These are phyloP conservation scores for Clarireedia sp. DNA, from an alignment of 2,329 filamentous ascomycete species.

Conservation along the genomic window DNA sequence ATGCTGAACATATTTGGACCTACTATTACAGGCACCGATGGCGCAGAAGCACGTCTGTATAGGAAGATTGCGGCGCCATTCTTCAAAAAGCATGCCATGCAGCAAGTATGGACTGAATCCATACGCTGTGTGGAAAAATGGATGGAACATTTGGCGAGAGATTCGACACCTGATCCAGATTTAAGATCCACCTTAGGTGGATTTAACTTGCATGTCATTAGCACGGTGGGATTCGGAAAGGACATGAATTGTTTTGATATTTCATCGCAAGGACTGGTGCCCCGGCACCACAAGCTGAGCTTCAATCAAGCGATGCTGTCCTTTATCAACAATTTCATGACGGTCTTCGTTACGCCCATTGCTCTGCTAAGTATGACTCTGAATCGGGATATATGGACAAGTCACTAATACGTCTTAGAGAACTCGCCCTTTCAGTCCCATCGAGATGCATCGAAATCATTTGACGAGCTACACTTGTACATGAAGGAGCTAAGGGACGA, in stretches of 20 bases:
- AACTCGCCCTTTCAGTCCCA: not conserved
- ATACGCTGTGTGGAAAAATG: not conserved
- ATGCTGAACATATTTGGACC: not conserved
- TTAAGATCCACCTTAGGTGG: not conserved
- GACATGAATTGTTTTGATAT: not conserved
- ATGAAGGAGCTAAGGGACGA: not conserved
- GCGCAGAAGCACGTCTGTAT: not conserved
- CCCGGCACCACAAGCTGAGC: not conserved
- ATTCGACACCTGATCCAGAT: not conserved
- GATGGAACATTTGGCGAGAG: not conserved
- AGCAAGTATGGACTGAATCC: not conserved
- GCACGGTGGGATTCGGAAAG: not conserved
- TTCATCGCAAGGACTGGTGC: not conserved
- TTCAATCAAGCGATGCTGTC: not conserved
- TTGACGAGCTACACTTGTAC: not conserved
- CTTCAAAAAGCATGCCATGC: not conserved
- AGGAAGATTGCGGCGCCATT: not conserved
- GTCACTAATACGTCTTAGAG: not conserved
- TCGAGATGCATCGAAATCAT: not conserved
- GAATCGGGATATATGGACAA: not conserved
- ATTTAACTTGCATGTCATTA: not conserved
- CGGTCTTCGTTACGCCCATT: not conserved
- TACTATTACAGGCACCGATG: not conserved
- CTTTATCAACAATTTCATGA: not conserved
- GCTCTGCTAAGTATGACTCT: not conserved